Evolutionary conservation across 1,139 yeast species (phyloP).

Genomic region (Taphrina flavorubra): DNA sequence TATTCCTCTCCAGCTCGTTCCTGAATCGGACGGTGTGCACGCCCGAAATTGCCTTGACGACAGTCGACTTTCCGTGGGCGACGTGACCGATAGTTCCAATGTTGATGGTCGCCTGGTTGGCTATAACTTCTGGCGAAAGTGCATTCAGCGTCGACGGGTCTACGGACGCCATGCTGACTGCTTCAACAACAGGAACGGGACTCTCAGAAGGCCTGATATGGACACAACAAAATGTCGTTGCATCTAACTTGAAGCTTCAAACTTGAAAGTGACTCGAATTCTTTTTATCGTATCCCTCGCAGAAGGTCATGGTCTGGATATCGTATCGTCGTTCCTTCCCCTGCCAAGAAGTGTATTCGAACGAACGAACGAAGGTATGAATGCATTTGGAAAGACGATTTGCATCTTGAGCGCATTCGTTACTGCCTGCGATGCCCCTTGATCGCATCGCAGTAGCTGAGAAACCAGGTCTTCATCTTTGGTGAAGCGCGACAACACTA

Average conservation of each 20-base stretch:
- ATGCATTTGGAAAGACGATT: no score
- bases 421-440: no score
- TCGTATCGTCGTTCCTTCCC: background rate
- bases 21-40: conserved; percentile 95
- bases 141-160: conserved; percentile 42
- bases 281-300: conserved; percentile 14
- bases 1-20: conserved; percentile 81
- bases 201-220: background rate
- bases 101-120: conserved; percentile 96
- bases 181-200: background rate
- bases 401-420: no score
- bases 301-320: background rate
- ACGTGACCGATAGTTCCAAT: conserved; percentile 99
- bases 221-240: no score
- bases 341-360: background rate
- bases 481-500: no score
- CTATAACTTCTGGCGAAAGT: conserved; percentile 40
- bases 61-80: conserved; percentile 98
- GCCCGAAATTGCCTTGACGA: conserved; percentile 97
- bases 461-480: no score
- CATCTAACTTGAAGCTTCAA: background rate
- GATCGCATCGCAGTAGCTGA: no score
- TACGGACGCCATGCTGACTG: conserved; percentile 32
- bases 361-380: background rate
- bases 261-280: conserved; percentile 11